Percentiles rank a stretch among this genome's conserved stretches.
Conservation (phyloP, 2,329 filamentous ascomycete species). For the Calonectria naviculata region DNA sequence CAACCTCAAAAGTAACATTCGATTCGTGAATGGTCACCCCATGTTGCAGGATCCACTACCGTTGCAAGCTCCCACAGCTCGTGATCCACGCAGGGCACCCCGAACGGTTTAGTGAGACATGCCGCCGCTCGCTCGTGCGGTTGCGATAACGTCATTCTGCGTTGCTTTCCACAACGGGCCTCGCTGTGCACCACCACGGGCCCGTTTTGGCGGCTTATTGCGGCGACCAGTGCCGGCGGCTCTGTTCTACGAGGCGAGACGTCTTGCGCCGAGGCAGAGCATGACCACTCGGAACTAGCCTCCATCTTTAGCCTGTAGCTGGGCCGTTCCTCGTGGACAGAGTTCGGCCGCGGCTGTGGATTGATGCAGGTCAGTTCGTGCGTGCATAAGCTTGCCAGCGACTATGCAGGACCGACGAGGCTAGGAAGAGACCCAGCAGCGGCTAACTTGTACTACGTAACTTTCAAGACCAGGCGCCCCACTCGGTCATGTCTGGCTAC, state of each 20-base stretch:
- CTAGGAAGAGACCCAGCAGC: not conserved
- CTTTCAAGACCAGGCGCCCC: not conserved
- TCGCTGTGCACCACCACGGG: not conserved
- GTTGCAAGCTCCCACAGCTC: slow-evolving; percentile 32
- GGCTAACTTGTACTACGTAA: not conserved
- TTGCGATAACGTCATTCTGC: slow-evolving; percentile 38
- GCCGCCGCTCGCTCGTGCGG: slow-evolving; percentile 35
- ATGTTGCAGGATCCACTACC: slow-evolving; percentile 31
- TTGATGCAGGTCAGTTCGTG: not conserved
- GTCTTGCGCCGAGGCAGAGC: not conserved
- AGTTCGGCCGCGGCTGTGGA: not conserved
- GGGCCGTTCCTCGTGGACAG: not conserved
- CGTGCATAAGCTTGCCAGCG: not conserved
- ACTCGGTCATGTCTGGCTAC: slow-evolving; percentile 13
- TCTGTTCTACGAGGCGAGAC: not conserved
- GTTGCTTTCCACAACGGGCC: not conserved
- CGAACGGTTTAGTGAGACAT: slow-evolving; percentile 33
- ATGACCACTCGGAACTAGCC: not conserved
- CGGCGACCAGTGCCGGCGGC: not conserved
- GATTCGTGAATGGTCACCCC: slow-evolving; percentile 19
- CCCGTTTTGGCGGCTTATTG: not conserved
- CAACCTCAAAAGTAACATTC: slow-evolving; percentile 9
- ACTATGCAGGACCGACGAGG: not conserved
- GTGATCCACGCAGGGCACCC: slow-evolving; percentile 35
- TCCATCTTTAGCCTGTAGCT: not conserved